phyloP scores from a whole-genome alignment of 345 rosid genomes.

The Citrus reticulata region DNA sequence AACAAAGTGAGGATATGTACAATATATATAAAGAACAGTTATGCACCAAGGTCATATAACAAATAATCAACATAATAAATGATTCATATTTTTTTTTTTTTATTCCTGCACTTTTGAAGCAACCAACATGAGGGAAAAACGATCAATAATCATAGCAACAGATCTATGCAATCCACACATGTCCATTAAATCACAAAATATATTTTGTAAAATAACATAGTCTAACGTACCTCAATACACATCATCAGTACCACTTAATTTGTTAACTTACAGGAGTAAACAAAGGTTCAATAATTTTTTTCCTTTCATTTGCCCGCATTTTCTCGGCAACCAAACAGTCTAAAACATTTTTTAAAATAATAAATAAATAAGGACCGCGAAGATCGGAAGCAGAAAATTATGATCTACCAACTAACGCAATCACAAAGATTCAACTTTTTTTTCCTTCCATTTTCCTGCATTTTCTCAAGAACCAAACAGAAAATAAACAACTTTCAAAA shows the following conservation, averaged over 20 bases:
- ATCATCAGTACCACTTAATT: not conserved
- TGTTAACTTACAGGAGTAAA: not conserved
- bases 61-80: not conserved
- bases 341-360: not conserved
- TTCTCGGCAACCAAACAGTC: not conserved
- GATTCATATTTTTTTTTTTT: not conserved
- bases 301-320: not conserved
- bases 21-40: not conserved
- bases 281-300: too few relatives aligned
- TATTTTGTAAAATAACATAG: not conserved
- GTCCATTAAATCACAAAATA: not conserved
- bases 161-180: not conserved
- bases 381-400: not conserved
- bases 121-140: not conserved
- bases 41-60: not conserved
- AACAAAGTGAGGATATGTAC: not conserved
- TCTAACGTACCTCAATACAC: not conserved
- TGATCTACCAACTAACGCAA: not conserved
- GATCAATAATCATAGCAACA: not conserved
- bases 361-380: not conserved
- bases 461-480: conserved; percentile 12
- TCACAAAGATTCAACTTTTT: not conserved
- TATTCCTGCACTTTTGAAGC: not conserved
- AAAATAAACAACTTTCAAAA: too few relatives aligned
- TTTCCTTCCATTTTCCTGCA: not conserved